Conservation (phyloP, 169 alveolate species). For the Sarcocystis neurona region DNA sequence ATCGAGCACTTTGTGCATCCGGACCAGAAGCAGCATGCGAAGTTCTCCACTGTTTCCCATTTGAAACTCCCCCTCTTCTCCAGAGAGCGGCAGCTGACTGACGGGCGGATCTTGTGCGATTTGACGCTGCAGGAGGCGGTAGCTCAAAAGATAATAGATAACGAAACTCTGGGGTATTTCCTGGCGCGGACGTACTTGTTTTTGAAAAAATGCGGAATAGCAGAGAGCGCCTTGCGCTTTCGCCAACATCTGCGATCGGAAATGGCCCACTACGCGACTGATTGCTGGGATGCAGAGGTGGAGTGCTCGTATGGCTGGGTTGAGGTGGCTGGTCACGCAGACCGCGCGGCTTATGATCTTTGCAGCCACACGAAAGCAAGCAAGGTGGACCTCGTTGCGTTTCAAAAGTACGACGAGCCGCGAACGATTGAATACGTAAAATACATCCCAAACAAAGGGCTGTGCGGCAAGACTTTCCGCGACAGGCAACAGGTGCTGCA, state of each 20-base stretch:
- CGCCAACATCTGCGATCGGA: slow-evolving; percentile 95
- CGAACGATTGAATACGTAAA: slow-evolving; percentile 45
- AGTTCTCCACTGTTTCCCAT: slow-evolving; percentile 83
- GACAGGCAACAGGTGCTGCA: slow-evolving; percentile 86
- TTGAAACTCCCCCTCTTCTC: slow-evolving; percentile 89
- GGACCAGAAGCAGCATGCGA: slow-evolving; percentile 85
- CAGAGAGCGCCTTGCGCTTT: slow-evolving; percentile 90
- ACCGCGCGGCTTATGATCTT: slow-evolving; percentile 93
- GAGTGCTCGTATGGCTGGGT: slow-evolving; percentile 96
- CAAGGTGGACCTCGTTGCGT: slow-evolving; percentile 69
- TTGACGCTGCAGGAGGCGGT: slow-evolving; percentile 92
- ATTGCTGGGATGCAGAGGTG: slow-evolving; percentile 99
- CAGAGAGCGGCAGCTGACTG: slow-evolving; percentile 78
- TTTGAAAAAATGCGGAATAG: slow-evolving; percentile 89
- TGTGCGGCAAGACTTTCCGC: slow-evolving; percentile 44
- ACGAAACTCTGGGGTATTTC: slow-evolving; percentile 96
- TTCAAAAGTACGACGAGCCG: slow-evolving; percentile 44
- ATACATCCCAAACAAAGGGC: slow-evolving; percentile 38
- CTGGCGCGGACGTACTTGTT: slow-evolving; percentile 94
- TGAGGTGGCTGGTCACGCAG: slow-evolving; percentile 98
- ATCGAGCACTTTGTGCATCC: slow-evolving; percentile 98
- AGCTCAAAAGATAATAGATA: slow-evolving; percentile 78
- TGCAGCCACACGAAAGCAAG: slow-evolving; percentile 89
- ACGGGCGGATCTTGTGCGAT: slow-evolving; percentile 63
- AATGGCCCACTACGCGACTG: slow-evolving; percentile 99